phyloP scores from a whole-genome alignment of 768 basidiomycete genomes.

The Trichaptum fuscoviolaceum region DNA sequence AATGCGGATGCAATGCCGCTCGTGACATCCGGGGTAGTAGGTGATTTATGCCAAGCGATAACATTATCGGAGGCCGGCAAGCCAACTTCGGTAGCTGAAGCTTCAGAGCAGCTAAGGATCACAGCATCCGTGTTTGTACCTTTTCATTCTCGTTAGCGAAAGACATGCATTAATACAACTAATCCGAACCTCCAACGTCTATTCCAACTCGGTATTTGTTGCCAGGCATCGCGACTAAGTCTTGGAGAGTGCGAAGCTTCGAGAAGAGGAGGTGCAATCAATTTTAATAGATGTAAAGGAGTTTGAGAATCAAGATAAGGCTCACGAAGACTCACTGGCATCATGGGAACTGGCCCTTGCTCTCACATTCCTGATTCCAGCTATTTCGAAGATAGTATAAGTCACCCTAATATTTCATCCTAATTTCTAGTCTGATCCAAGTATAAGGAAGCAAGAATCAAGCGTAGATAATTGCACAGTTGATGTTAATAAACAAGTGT shows the following conservation, averaged over 20 bases:
- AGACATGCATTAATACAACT: not conserved
- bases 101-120: not conserved
- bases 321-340: no score
- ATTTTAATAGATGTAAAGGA: no score
- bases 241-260: not conserved
- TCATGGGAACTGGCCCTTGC: no score
- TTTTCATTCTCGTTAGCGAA: not conserved
- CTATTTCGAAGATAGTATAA: no score
- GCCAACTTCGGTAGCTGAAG: not conserved
- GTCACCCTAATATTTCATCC: no score
- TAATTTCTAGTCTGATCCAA: no score
- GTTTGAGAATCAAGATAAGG: no score
- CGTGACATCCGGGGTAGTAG: constrained; percentile 54
- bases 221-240: not conserved
- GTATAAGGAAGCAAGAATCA: no score
- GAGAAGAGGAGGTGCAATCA: no score
- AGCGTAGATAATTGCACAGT: no score
- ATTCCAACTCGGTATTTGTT: not conserved
- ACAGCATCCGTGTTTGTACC: not conserved
- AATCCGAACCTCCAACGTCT: not conserved
- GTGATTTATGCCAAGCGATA: constrained; percentile 37
- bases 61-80: not conserved
- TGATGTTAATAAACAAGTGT: no score
- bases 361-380: no score
- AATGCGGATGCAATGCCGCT: constrained; percentile 53